Percentiles rank a stretch among this genome's conserved stretches.
Evolutionary conservation across 208 protist genomes (phyloP).

Genomic region (Leishmania lainsoni): DNA sequence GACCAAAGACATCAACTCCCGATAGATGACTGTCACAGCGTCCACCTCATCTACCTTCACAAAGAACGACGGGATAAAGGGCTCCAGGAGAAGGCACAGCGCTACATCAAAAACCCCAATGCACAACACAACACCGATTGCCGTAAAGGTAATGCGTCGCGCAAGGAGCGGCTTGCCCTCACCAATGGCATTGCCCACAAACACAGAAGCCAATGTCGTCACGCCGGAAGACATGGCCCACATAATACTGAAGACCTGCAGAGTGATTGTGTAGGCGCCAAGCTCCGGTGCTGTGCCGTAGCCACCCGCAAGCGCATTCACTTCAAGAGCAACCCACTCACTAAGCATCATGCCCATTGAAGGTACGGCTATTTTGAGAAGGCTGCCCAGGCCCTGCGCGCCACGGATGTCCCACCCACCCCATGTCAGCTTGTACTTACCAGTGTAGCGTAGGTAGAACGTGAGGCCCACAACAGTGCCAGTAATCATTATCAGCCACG

Average conservation of each 20-base stretch:
- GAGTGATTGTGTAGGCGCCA: slow-evolving; percentile 80
- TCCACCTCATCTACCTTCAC: slow-evolving; percentile 50
- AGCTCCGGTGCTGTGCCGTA: slow-evolving; percentile 66
- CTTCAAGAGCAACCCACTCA: slow-evolving; percentile 85
- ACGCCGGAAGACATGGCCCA: slow-evolving; percentile 79
- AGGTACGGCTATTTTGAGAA: slow-evolving; percentile 72
- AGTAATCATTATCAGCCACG: slow-evolving; percentile 76
- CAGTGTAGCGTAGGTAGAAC: slow-evolving; percentile 55
- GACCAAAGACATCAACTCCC: slow-evolving; percentile 61
- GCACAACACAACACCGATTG: slow-evolving; percentile 51
- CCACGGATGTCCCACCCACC: slow-evolving; percentile 65
- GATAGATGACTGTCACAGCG: slow-evolving; percentile 52
- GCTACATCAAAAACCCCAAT: slow-evolving; percentile 49
- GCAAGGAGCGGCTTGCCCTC: slow-evolving; percentile 64
- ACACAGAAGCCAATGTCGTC: slow-evolving; percentile 72
- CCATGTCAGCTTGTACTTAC: slow-evolving; percentile 72
- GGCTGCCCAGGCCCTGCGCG: slow-evolving; percentile 44
- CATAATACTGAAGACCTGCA: slow-evolving; percentile 78
- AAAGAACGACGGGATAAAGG: slow-evolving; percentile 68
- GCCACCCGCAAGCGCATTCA: slow-evolving; percentile 67
- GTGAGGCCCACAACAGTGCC: slow-evolving; percentile 49
- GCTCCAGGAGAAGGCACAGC: slow-evolving; percentile 46
- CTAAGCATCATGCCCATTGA: slow-evolving; percentile 88
- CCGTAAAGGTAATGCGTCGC: slow-evolving; percentile 60
- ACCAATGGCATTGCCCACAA: slow-evolving; percentile 83